Base-by-base conservation (phyloP, 2,329 filamentous ascomycete genomes). In the Aspergillus chevalieri region DNA sequence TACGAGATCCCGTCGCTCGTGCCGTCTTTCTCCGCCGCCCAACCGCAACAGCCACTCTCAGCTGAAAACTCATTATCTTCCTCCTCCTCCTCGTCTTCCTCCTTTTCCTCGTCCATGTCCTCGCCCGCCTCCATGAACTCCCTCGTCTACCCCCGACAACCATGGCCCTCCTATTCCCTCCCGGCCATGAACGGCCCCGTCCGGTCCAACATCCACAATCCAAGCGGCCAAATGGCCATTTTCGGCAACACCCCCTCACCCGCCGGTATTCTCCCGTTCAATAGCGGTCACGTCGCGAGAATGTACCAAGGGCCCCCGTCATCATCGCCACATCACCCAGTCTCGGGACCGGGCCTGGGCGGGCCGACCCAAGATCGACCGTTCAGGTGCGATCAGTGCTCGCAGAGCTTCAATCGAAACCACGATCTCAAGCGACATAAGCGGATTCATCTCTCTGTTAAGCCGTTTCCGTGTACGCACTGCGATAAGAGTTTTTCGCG, bases 401-500 rank as follows among this genome's bases (percentile, higher is more conserved):
- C 87, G 0, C 89, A 95, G 66, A 91, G 88, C 34, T 98, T 98
- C 74, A 97, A 95, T 68, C 80, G 93, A 4, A 97, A 97, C 57
- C 93, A 97, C 65, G 93, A 97, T 64, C 71, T 97, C 60, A 98
- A 98, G 73, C 81, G 93, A 46, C 93, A 98, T 69, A 95, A 95
- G 76, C 78, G 90, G 45, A 97, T 97, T 51, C 93, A 98, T 69
- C 72, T 97, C 50, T 88, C 90, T 0, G 89, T 97, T 38, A 98
- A 98, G 76, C 93, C 93, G 0, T 97, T 92, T 68, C 91, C 91
- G 0, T 98, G 93, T 67, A 82, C 77, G 6, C 86, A 86, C 63
- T 98, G 93, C 66, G 90, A 95, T 53, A 97, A 97, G 80, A 93
- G 88, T 66, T 98, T 98, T 64, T 96, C 91, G 3, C 80, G 93